Evolutionary conservation across 345 rosid genomes (phyloP), one percentile per base, ranked within the genome.

Genomic region (Theobroma cacao): DNA sequence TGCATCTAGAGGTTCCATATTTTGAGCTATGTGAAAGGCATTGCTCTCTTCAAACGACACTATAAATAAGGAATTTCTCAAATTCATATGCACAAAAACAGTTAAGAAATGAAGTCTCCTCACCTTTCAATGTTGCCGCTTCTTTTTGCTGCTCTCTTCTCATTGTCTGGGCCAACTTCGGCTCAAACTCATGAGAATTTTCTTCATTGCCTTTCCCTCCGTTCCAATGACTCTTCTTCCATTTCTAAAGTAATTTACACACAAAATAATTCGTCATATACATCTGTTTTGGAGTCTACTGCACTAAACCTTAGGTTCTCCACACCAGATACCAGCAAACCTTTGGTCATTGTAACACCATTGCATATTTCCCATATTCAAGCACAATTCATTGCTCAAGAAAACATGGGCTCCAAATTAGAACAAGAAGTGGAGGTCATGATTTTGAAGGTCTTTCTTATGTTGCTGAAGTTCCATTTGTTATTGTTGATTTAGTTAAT

Each of bases 361-460:
- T 11, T n/a, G 18, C 17, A 3, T 12, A 22, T 15, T n/a, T 38
- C 71, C 15, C 71, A 66, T 66, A 65, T 65, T 38, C 70, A 65
- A 65, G 70, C 28, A n/a, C 28, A 3, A 20, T 64, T 36, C 10
- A 36, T 1, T 64, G 69, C 20, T 64, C 69, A 10, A 64, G 13
- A 9, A 20, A 64, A 36, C 14, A 34, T 20, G 70, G 70, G 7
- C 17, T 65, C 7, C 48, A 65, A 65, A 65, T 65, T n/a, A 65
- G 70, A 65, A 65, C 48, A 36, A 36, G 70, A 38, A 65, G 70
- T 34, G 48, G 70, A 0, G 70, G 70, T 3, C 70, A 65, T 65
- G 70, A 65, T 20, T 65, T 38, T 11, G 70, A 65, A 38, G 70
- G 48, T n/a, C 70, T 65, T 65, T 65, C 70, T n/a, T 65, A 38